Percentiles rank a stretch among this genome's conserved stretches.
These are phyloP conservation scores for Rhinocladiella similis DNA, from an alignment of 2,329 filamentous ascomycete species.

Conservation along the genomic window DNA sequence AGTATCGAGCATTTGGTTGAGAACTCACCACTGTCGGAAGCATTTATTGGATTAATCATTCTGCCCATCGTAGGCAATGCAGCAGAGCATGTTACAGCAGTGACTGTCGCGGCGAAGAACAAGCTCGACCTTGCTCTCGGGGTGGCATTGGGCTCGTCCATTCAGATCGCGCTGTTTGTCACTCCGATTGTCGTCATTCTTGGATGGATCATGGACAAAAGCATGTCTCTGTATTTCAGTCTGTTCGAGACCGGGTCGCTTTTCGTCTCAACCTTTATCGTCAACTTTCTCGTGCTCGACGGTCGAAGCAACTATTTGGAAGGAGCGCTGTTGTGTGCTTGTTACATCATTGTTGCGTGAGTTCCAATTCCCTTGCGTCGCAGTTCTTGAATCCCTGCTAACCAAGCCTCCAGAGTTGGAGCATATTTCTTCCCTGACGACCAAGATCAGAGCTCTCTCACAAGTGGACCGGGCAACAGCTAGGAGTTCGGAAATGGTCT, in stretches of 20 bases:
- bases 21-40: conserved; percentile 52
- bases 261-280: conserved; percentile 54
- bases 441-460: conserved; percentile 26
- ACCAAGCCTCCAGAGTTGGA: conserved; percentile 36
- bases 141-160: conserved; percentile 65
- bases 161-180: conserved; percentile 66
- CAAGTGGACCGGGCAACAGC: conserved; percentile 10
- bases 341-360: conserved; percentile 61
- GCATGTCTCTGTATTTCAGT: conserved; percentile 79
- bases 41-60: conserved; percentile 64
- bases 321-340: conserved; percentile 59
- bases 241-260: conserved; percentile 75
- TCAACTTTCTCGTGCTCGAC: conserved; percentile 65
- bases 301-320: conserved; percentile 62
- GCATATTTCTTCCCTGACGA: conserved; percentile 30
- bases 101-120: conserved; percentile 62
- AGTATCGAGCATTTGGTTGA: conserved; percentile 57
- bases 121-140: conserved; percentile 68
- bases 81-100: conserved; percentile 65
- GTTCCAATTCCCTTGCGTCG: neutral
- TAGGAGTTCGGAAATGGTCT: neutral
- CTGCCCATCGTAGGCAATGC: conserved; percentile 67
- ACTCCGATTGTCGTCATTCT: conserved; percentile 62
- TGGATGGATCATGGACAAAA: conserved; percentile 61
- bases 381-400: neutral